Evolutionary conservation across 768 basidiomycete species (phyloP).

Genomic region (Rhizopogon sp.): DNA sequence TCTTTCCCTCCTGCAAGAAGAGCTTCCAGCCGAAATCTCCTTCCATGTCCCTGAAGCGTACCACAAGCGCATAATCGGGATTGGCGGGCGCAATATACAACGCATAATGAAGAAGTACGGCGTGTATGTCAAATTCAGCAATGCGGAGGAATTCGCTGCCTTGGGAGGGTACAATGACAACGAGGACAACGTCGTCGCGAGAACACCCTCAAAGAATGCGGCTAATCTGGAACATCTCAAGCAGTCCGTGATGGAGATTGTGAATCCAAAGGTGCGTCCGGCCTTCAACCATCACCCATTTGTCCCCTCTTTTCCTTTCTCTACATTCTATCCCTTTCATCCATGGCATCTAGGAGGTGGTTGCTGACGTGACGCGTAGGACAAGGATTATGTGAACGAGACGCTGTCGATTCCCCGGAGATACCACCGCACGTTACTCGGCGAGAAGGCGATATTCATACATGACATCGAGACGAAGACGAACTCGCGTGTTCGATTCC

Average conservation of each 20-base stretch:
- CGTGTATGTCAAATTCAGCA: slow-evolving; percentile 99
- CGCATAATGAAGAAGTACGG: slow-evolving; percentile 99
- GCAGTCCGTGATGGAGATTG: slow-evolving; percentile 95
- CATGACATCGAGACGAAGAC: slow-evolving; percentile 97
- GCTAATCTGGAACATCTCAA: slow-evolving; percentile 93
- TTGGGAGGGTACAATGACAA: slow-evolving; percentile 95
- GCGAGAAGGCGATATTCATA: slow-evolving; percentile 96
- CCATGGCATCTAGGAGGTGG: not conserved
- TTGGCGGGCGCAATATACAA: slow-evolving; percentile 96
- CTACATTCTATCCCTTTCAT: not conserved
- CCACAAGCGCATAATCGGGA: slow-evolving; percentile 98
- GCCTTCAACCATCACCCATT: not conserved
- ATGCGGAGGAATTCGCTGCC: slow-evolving; percentile 93
- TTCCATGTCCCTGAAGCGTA: slow-evolving; percentile 98
- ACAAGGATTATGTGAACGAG: slow-evolving; percentile 95
- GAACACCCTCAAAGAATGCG: slow-evolving; percentile 97
- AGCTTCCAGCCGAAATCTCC: slow-evolving; percentile 96
- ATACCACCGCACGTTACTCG: slow-evolving; percentile 91
- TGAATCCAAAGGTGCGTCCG: slow-evolving; percentile 80
- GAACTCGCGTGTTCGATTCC: slow-evolving; percentile 88
- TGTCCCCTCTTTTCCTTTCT: not conserved
- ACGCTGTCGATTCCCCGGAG: slow-evolving; percentile 89
- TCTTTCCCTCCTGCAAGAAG: slow-evolving; percentile 87
- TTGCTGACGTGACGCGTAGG: slow-evolving; percentile 41
- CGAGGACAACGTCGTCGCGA: slow-evolving; percentile 97